These are phyloP conservation scores for Torulaspora franciscae DNA, from an alignment of 805 yeast genomes.

Conservation along the genomic window DNA sequence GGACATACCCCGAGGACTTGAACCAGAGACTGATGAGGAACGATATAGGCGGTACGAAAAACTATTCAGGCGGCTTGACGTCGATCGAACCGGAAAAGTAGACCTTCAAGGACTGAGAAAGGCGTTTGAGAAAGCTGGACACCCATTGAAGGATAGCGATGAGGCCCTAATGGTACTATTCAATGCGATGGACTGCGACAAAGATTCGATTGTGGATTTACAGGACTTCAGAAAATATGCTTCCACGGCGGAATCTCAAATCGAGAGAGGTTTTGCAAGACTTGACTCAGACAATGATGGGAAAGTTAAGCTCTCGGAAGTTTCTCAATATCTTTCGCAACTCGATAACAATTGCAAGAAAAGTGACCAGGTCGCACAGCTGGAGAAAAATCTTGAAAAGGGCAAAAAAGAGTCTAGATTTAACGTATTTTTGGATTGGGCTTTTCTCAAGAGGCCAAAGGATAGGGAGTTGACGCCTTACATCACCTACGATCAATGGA, in stretches of 20 bases:
- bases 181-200: constrained; percentile 52
- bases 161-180: constrained; percentile 56
- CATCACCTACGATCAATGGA: constrained; percentile 80
- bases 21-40: constrained; percentile 25
- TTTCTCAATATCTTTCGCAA: constrained; percentile 56
- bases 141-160: constrained; percentile 59
- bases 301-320: constrained; percentile 56
- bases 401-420: constrained; percentile 13
- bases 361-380: constrained; percentile 3
- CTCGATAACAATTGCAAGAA: constrained; percentile 38
- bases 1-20: constrained; percentile 8
- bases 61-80: constrained; percentile 45
- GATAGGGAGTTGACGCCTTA: constrained; percentile 43
- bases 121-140: constrained; percentile 46
- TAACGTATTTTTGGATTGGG: constrained; percentile 31
- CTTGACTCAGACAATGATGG: constrained; percentile 76
- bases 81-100: constrained; percentile 36
- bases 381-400: constrained; percentile 1
- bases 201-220: constrained; percentile 55
- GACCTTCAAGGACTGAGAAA: constrained; percentile 36
- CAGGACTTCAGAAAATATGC: constrained; percentile 64
- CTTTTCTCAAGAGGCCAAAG: constrained; percentile 19
- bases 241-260: constrained; percentile 62
- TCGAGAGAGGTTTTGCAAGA: constrained; percentile 58
- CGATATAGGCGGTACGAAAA: constrained; percentile 37